Evolutionary conservation across 148 eudicot genomes (phyloP), one percentile per base, ranked within the genome.

Genomic region (Arctostaphylos glauca): DNA sequence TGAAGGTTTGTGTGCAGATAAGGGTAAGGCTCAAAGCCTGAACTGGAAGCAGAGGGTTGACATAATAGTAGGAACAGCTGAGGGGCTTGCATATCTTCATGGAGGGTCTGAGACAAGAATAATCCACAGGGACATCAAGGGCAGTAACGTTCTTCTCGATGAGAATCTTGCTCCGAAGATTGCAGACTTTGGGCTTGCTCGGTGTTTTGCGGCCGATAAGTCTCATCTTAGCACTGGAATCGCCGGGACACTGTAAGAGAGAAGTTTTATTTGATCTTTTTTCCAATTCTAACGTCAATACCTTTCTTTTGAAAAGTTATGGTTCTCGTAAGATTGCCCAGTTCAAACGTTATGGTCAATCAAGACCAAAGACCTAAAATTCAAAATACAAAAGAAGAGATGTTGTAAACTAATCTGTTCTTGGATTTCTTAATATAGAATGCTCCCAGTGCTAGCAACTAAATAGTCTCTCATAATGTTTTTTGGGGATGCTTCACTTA

Each of bases 101-200:
- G 91, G 91, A 76, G 97, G 94, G 56, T 85, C 87, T 12, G 85
- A 86, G 19, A 81, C 72, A 15, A 89, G 86, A 48, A 92, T 95
- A 5, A 87, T 95, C 47, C 98, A 95, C 84, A 89, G 98, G 68
- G 94, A 95, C 83, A 90, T 95, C 8, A 95, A 95, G 86, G 82
- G 92, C 72, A 90, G 95, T 85, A 95, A 95, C 82, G 85, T 95
- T 58, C 89, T 95, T 47, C 92, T 95, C 15, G 98, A 91, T 71
- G 88, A 85, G 67, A 89, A 90, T 67, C 84, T 90, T 79, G 80
- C 78, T 43, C 86, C 97, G 9, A 93, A 93, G 87, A 92, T 95
- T 83, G 92, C 96, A 5, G 98, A 95, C 87, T 95, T 95, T 75
- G 97, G 97, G 10, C 90, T 91, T 74, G 96, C 91, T 41, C 89